These are phyloP conservation scores for Henckelia pumila DNA, from an alignment of 257 asterid genomes.

Conservation along the genomic window DNA sequence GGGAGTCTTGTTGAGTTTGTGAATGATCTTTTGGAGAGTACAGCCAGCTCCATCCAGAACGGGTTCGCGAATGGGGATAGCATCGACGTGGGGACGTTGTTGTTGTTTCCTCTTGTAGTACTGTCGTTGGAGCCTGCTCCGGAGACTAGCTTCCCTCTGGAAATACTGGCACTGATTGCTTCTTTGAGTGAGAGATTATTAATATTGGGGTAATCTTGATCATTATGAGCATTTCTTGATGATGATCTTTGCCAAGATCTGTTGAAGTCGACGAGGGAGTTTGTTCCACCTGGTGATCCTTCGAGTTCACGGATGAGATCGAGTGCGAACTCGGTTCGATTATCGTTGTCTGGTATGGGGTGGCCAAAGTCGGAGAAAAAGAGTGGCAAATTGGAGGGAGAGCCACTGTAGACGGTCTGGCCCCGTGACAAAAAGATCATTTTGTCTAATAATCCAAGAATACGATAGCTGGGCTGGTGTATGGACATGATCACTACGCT, in stretches of 20 bases:
- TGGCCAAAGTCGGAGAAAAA: slow-evolving; percentile 72
- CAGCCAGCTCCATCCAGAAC: slow-evolving; percentile 51
- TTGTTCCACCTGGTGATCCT: slow-evolving; percentile 67
- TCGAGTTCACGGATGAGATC: slow-evolving; percentile 75
- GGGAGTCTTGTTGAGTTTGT: slow-evolving; percentile 65
- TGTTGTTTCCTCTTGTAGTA: too few relatives aligned
- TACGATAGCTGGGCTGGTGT: slow-evolving; percentile 80
- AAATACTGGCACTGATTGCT: slow-evolving; percentile 69
- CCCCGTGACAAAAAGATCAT: slow-evolving; percentile 72
- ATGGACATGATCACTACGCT: slow-evolving; percentile 77
- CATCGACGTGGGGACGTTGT: slow-evolving; percentile 30
- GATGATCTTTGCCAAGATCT: slow-evolving; percentile 47
- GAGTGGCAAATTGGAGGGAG: slow-evolving; percentile 47
- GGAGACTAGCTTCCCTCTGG: slow-evolving; percentile 71
- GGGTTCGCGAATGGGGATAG: slow-evolving; percentile 70
- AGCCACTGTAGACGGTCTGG: slow-evolving; percentile 71
- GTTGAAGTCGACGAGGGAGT: slow-evolving; percentile 63
- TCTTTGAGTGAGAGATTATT: slow-evolving; percentile 54
- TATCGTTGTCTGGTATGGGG: slow-evolving; percentile 73
- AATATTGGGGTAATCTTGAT: too few relatives aligned
- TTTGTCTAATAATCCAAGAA: slow-evolving; percentile 56
- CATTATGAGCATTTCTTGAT: too few relatives aligned
- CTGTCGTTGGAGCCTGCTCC: slow-evolving; percentile 36
- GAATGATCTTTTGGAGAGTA: slow-evolving; percentile 51
- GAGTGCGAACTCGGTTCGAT: slow-evolving; percentile 63